Percentiles rank a stretch among this genome's conserved stretches.
These are phyloP conservation scores for Imleria badia DNA, from an alignment of 768 basidiomycete species.

Conservation along the genomic window DNA sequence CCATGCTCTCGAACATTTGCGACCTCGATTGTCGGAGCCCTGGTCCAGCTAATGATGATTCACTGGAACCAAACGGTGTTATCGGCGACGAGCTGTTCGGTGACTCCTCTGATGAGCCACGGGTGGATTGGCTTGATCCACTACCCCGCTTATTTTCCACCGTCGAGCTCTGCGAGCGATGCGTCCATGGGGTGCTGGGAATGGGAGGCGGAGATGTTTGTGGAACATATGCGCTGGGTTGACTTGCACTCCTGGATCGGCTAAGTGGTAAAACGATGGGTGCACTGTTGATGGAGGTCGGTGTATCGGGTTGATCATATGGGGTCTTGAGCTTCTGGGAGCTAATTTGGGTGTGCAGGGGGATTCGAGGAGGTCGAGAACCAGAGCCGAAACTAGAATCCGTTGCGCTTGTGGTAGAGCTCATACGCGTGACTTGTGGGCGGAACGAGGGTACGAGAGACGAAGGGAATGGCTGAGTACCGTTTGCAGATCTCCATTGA, in stretches of 20 bases:
- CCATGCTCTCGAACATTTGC: slow-evolving; percentile 49
- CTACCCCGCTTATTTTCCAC: slow-evolving; percentile 70
- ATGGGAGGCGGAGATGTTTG: slow-evolving; percentile 52
- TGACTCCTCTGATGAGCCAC: slow-evolving; percentile 78
- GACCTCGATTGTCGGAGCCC: slow-evolving; percentile 54
- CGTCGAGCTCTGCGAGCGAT: slow-evolving; percentile 41
- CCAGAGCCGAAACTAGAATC: slow-evolving; percentile 36
- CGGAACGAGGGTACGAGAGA: slow-evolving; percentile 33
- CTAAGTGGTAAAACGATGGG: slow-evolving; percentile 36
- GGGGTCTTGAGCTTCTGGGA: slow-evolving; percentile 55
- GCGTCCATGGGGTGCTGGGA: slow-evolving; percentile 50
- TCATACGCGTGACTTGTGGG: slow-evolving; percentile 47
- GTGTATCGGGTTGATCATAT: slow-evolving; percentile 48
- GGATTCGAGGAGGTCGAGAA: slow-evolving; percentile 41
- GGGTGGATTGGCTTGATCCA: slow-evolving; percentile 79
- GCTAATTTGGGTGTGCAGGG: slow-evolving; percentile 69
- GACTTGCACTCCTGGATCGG: slow-evolving; percentile 78
- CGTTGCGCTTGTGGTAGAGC: slow-evolving; percentile 45
- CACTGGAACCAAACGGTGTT: slow-evolving; percentile 88
- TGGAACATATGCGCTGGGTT: slow-evolving; percentile 69
- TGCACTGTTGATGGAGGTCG: slow-evolving; percentile 31
- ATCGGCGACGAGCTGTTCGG: slow-evolving; percentile 85
- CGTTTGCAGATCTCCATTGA: slow-evolving; percentile 59
- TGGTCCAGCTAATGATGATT: slow-evolving; percentile 67
- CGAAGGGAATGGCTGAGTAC: slow-evolving; percentile 36